Percentiles rank a stretch among this genome's conserved stretches.
These are phyloP conservation scores for Sequoia sempervirens DNA, from an alignment of 75 land plant species.

Conservation along the genomic window DNA sequence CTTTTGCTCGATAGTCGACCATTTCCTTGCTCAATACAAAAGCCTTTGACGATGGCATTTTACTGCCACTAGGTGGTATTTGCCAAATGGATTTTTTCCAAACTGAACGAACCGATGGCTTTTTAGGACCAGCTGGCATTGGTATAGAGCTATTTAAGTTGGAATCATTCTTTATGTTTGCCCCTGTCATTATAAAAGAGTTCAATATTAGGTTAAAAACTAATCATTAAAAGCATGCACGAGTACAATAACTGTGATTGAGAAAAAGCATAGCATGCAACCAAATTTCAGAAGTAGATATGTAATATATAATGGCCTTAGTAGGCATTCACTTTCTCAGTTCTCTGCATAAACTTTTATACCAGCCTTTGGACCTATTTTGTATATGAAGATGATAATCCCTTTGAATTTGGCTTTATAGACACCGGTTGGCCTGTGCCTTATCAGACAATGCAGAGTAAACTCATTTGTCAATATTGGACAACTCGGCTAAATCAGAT, in stretches of 20 bases:
- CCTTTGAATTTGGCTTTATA: background rate
- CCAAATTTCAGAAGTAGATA: background rate
- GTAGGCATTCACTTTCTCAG: background rate
- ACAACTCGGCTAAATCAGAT: background rate
- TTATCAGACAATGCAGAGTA: background rate
- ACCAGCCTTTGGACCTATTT: background rate
- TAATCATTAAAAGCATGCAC: background rate
- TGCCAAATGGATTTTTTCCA: slow-evolving; percentile 69
- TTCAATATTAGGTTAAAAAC: background rate
- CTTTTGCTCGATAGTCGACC: slow-evolving; percentile 64
- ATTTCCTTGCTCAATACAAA: slow-evolving; percentile 68
- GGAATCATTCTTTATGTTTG: slow-evolving; percentile 14
- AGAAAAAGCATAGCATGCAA: background rate
- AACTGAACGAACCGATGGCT: slow-evolving; percentile 12
- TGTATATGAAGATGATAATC: background rate
- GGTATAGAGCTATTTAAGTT: background rate
- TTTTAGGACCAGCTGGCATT: background rate
- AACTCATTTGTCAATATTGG: background rate
- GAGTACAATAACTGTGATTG: background rate
- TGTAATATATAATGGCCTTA: background rate
- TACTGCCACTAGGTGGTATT: slow-evolving; percentile 42
- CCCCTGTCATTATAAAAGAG: background rate
- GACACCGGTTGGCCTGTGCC: slow-evolving; percentile 3
- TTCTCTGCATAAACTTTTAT: background rate
- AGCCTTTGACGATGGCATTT: slow-evolving; percentile 61